Evolutionary conservation across 140 eudicot genomes (phyloP), one percentile per base, ranked within the genome.

Genomic region (Ambrosia hybrid): DNA sequence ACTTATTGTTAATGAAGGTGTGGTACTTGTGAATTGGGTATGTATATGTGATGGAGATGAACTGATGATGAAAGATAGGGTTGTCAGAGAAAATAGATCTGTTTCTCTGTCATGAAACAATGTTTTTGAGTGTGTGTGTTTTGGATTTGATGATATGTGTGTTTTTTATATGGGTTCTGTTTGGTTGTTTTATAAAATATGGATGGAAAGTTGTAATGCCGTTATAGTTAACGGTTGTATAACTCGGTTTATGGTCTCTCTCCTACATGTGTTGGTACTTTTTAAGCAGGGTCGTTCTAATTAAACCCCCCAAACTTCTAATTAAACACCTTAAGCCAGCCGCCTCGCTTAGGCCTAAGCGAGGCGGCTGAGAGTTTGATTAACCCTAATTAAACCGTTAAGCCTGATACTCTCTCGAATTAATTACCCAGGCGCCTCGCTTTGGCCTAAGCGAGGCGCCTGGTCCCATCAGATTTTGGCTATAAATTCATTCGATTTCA

Each of bases 31-130:
- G 77, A 9, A 49, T 33, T 71, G 51, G 62, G 57, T 53, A 41
- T 53, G 65, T 65, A 43, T 74, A 57, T 75, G 79, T 65, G 78
- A 62, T 33, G 77, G 49, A 41, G 77, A 9, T 67, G 63, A 46
- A 68, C 57, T 76, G 75, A 67, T 68, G 80, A 76, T 67, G 82
- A 78, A 78, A 71, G 82, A 78, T 71, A 78, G 78, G 82, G 65
- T 75, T 75, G 79, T 75, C 79, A 75, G 79, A 65, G 67, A 67
- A 75, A 73, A 75, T 75, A 73, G 67, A 58, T 53, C 72, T 48
- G 38, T 36, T 34, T 66, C 68, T 73, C 71, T 74, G 41, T 51
- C 57, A 58, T 70, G 67, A 41, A 74, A 65, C 59, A 75, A 75
- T 56, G 79, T 63, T 78, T 53, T 5, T 36, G 52, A 34, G 48